Base-by-base conservation (phyloP, 2,329 filamentous ascomycete genomes). In the Cercospora berteroae region DNA sequence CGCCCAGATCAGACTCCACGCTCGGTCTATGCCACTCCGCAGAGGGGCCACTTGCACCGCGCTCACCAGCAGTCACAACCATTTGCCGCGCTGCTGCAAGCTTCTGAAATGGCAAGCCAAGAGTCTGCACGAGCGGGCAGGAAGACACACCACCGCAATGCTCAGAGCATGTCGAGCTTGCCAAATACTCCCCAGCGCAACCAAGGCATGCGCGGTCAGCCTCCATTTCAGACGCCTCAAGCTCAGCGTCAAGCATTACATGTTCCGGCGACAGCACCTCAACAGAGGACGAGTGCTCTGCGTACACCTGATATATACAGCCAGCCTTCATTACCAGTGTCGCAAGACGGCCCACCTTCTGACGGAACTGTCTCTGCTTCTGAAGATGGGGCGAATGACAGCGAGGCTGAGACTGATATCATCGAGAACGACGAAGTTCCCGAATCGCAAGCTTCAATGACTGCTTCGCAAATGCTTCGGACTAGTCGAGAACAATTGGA, bases 151-250 rank as follows among this genome's bases (percentile, higher is more conserved):
- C 87, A 85, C 18, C 88, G 93, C 72, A 91, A 90, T 67, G 87
- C 89, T 31, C 92, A 96, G 77, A 95, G 92, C 55, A 83, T 96
- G 77, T 96, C 93, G 0, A 95, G 93, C 1, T 82, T 97, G 5
- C 93, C 93, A 7, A 88, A 88, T 5, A 96, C 93, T 2, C 92
- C 93, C 9, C 81, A 83, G 52, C 84, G 87, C 13, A 78, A 83
- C 52, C 84, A 71, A 59, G 75, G 71, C 48, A 86, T 60, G 80
- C 72, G 82, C 88, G 33, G 23, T 60, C 88, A 89, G 59, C 87
- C 89, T 0, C 42, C 68, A 13, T 74, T 73, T 55, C 65, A 72
- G 29, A 77, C 76, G 5, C 74, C 75, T 1, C 68, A 69, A 18
- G 68, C 68, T 60, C 72, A 73, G 12, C 69, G 70, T 18, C 66